Conservation (phyloP, 306 rosid genomes). For the Datisca glomerata region DNA sequence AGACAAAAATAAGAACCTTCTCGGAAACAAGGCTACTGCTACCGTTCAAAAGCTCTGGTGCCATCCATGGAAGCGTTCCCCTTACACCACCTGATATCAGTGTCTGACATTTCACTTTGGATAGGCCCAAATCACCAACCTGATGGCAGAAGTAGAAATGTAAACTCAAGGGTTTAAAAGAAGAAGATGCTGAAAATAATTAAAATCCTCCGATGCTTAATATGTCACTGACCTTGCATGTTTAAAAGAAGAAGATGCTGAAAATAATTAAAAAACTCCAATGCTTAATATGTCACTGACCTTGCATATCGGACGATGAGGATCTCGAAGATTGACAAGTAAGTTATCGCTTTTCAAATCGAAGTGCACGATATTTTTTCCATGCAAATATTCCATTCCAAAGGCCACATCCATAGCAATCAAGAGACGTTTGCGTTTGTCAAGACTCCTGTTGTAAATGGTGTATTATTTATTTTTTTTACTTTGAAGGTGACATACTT, state of each 20-base stretch:
- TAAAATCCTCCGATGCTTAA: not conserved
- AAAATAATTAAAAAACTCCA: conserved; percentile 1
- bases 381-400: conserved; percentile 96
- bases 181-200: conserved; percentile 4
- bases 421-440: conserved; percentile 73
- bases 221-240: too few relatives aligned
- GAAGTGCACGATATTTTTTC: conserved; percentile 88
- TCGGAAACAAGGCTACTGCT: conserved; percentile 89
- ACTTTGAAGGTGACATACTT: too few relatives aligned
- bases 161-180: conserved; percentile 3
- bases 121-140: conserved; percentile 94
- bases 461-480: too few relatives aligned
- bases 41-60: conserved; percentile 86
- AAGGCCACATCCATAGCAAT: conserved; percentile 97
- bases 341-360: conserved; percentile 96
- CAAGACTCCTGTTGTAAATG: conserved; percentile 49
- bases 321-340: conserved; percentile 89
- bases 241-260: conserved; percentile 3
- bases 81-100: conserved; percentile 87
- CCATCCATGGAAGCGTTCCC: conserved; percentile 97
- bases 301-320: conserved; percentile 94
- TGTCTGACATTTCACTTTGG: conserved; percentile 86
- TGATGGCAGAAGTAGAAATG: conserved; percentile 20
- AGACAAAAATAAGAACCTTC: conserved; percentile 38
- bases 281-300: conserved; percentile 17